Evolutionary conservation across 2,329 filamentous ascomycete species (phyloP).

Genomic region (Fusarium sp.): DNA sequence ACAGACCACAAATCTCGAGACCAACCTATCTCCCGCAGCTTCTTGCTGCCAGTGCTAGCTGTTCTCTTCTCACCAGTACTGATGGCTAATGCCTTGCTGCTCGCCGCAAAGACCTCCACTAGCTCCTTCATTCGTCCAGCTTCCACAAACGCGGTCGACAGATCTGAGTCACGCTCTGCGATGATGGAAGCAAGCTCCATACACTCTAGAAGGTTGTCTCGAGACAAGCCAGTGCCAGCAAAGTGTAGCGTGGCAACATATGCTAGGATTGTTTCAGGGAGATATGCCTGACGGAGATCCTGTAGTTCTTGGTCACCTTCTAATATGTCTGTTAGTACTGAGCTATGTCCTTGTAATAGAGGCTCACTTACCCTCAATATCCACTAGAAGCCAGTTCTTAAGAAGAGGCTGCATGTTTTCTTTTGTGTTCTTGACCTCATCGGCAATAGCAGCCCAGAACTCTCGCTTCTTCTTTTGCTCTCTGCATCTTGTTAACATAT

Average conservation of each 20-base stretch:
- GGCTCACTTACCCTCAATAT: conserved; percentile 64
- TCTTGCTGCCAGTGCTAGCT: conserved; percentile 65
- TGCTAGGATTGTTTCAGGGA: conserved; percentile 87
- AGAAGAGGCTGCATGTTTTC: conserved; percentile 72
- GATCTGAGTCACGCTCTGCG: conserved; percentile 76
- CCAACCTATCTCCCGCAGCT: conserved; percentile 72
- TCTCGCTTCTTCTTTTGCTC: conserved; percentile 57
- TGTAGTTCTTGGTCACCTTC: conserved; percentile 72
- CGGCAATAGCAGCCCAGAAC: conserved; percentile 67
- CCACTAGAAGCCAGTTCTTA: conserved; percentile 71
- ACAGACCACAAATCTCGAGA: conserved; percentile 72
- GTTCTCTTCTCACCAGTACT: conserved; percentile 67
- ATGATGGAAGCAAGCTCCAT: conserved; percentile 87
- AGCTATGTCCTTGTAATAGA: background rate
- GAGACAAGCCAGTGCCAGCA: conserved; percentile 78
- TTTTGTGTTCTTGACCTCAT: conserved; percentile 66
- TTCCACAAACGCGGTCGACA: conserved; percentile 73
- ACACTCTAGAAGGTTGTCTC: conserved; percentile 82
- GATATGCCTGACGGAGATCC: conserved; percentile 78
- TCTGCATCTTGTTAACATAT: conserved; percentile 48
- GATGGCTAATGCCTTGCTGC: conserved; percentile 77
- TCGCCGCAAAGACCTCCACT: conserved; percentile 79
- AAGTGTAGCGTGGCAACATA: conserved; percentile 86
- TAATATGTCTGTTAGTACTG: conserved; percentile 42
- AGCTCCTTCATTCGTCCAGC: conserved; percentile 80